Base-by-base conservation (phyloP, 805 yeast genomes). In the Candida easanensis region DNA sequence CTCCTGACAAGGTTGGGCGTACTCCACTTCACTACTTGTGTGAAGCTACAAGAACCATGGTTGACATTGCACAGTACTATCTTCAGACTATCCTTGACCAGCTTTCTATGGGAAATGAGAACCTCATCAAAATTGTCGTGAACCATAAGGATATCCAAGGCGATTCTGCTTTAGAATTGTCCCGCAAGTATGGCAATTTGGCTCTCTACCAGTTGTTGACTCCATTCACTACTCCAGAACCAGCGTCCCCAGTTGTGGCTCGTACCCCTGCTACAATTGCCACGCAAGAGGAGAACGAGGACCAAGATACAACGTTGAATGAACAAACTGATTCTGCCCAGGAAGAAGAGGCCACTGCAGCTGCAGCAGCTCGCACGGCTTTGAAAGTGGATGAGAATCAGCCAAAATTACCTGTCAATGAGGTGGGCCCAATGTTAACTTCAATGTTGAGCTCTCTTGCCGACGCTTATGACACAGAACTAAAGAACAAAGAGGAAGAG, bases 81-180 rank as follows among this genome's bases (percentile, higher is more conserved):
- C 61, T 83, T 45, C 72, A 71, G 36, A 61, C 68, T 1, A 72
- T 80, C 20, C 58, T 80, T 33, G 66, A 68, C 36, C 71, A 67
- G 48, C 57, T 79, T 36, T 54, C 68, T 14, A 52, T 61, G 22
- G 66, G 62, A 4, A 68, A 70, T 38, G 66, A 66, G 38, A 66
- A 71, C 17, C 54, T 80, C 38, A 71, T 82, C 33, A 74, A 76
- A 38, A 76, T 81, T 50, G 68, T 84, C 32, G 58, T 84, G 22
- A 85, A 88, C 57, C 89, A 82, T 53, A 87, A 79, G 57, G 98
- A 93, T 62, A 73, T 71, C 18, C 73, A 80, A 47, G 97, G 97
- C 4, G 88, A 89, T 53, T 88, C 97, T 0, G 88, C 95, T 6
- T 66, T 89, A 38, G 95, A 88, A 55, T 68, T 91, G 35, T 89